A percentile compares a stretch with the other conserved stretches of the same genome.
Evolutionary conservation across 495 filamentous ascomycete species (phyloP).

Genomic region (Chlorociboria aeruginascens): DNA sequence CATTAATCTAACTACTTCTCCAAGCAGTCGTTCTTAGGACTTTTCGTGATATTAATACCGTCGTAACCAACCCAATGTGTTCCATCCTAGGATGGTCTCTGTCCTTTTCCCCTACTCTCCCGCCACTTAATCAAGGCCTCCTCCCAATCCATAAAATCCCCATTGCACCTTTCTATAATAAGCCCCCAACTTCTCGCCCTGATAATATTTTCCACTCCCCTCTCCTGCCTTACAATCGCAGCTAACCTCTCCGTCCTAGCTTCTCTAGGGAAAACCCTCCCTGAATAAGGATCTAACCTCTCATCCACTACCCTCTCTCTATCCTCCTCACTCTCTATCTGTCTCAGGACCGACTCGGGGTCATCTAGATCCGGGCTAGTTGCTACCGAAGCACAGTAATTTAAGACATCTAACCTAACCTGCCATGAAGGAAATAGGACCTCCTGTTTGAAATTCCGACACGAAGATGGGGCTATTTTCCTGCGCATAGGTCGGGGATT

Average conservation of each 20-base stretch:
- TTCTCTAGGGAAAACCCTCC: constrained; percentile 71
- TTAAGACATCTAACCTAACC: constrained; percentile 68
- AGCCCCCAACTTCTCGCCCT: constrained; percentile 71
- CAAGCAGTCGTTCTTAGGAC: no score
- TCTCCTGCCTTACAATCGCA: constrained; percentile 66
- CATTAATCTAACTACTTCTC: no score
- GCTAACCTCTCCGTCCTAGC: constrained; percentile 75
- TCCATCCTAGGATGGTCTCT: background rate
- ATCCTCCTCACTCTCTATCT: constrained; percentile 57
- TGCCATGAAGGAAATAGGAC: constrained; percentile 88
- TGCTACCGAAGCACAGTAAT: constrained; percentile 83
- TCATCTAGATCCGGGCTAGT: constrained; percentile 81
- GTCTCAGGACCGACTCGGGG: constrained; percentile 58
- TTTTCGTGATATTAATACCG: background rate
- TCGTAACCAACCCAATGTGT: background rate
- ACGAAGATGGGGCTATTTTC: constrained; percentile 47
- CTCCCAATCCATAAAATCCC: constrained; percentile 28
- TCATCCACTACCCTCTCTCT: constrained; percentile 76
- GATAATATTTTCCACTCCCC: constrained; percentile 78
- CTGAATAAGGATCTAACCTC: constrained; percentile 84
- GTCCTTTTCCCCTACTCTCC: constrained; percentile 28
- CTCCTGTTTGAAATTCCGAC: constrained; percentile 60
- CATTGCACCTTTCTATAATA: constrained; percentile 67
- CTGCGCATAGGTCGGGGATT: constrained; percentile 36
- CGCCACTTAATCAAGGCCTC: constrained; percentile 49